Evolutionary conservation across 768 basidiomycete genomes (phyloP), one percentile per base, ranked within the genome.

Genomic region (Lentinula detonsa): DNA sequence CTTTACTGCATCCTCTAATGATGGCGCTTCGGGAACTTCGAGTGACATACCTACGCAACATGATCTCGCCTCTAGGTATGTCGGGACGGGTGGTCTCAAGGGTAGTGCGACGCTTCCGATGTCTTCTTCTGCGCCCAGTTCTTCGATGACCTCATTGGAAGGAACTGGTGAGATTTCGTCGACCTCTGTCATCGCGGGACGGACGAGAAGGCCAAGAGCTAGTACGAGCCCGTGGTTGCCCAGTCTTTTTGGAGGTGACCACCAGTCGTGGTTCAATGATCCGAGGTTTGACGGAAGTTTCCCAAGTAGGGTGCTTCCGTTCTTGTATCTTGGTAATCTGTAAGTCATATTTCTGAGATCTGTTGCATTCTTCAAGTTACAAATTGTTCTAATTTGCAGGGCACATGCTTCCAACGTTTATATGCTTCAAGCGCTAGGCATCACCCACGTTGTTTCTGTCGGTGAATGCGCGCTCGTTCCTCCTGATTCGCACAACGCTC

Each of bases 391-490:
- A 61, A 59, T 66, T 65, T 61, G 51, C 68, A 93, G 93, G 72
- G 93, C 94, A 67, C 96, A 98, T 67, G 96, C 96, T 0, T 79
- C 87, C 31, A 98, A 98, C 72, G 94, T 87, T 57, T 92, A 91
- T 68, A 97, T 98, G 95, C 85, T 98, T 2, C 91, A 95, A 67
- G 93, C 93, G 3, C 83, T 98, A 15, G 94, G 94, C 28, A 95
- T 98, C 67, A 96, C 95, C 2, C 95, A 98, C 70, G 95, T 98
- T 64, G 95, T 98, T 33, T 95, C 92, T 8, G 94, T 98, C 2
- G 96, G 96, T 53, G 96, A 98, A 77, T 94, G 93, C 63, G 92
- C 95, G 10, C 84, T 97, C 23, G 79, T 90, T 3, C 93, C 94
- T 4, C 92, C 93, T 16, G 45, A 53, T 37, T 35, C 42, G 18